Evolutionary conservation across 352 stramenopile species (phyloP).

Genomic region (Globisporangium recalcitrans): DNA sequence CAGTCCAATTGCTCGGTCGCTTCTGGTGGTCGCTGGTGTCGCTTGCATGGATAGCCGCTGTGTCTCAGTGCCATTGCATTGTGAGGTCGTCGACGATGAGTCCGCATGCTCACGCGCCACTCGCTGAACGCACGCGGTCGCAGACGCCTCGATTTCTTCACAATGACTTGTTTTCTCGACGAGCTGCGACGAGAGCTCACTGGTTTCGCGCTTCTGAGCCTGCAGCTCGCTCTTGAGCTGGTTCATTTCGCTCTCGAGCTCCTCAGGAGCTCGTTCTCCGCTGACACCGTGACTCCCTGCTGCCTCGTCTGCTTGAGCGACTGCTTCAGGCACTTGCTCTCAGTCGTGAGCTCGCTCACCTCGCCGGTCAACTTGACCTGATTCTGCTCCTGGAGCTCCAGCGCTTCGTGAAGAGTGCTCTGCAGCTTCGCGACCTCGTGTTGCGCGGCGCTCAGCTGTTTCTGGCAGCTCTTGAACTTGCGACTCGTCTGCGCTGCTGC

Average conservation of each 20-base stretch:
- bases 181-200: constrained; percentile 12
- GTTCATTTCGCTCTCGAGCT: constrained; percentile 28
- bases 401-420: constrained; percentile 28
- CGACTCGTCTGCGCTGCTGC: too few species aligned
- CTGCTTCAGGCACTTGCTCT: constrained; percentile 46
- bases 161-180: background rate
- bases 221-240: constrained; percentile 32
- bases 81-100: too few species aligned
- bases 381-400: constrained; percentile 28
- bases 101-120: too few species aligned
- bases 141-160: background rate
- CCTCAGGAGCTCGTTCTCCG: constrained; percentile 38
- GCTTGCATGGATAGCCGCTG: background rate
- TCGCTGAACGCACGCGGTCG: background rate
- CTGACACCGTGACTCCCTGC: constrained; percentile 24
- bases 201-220: constrained; percentile 30
- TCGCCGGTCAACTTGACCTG: constrained; percentile 32
- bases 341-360: constrained; percentile 27
- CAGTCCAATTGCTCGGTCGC: background rate
- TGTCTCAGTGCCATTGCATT: background rate
- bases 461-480: constrained; percentile 44
- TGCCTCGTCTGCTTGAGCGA: constrained; percentile 39
- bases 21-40: background rate
- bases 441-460: constrained; percentile 29
- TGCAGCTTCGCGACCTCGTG: constrained; percentile 37